Evolutionary conservation across 1,284 basidiomycete species (phyloP), one percentile per base, ranked within the genome.

Genomic region (Cronartium quercuum): DNA sequence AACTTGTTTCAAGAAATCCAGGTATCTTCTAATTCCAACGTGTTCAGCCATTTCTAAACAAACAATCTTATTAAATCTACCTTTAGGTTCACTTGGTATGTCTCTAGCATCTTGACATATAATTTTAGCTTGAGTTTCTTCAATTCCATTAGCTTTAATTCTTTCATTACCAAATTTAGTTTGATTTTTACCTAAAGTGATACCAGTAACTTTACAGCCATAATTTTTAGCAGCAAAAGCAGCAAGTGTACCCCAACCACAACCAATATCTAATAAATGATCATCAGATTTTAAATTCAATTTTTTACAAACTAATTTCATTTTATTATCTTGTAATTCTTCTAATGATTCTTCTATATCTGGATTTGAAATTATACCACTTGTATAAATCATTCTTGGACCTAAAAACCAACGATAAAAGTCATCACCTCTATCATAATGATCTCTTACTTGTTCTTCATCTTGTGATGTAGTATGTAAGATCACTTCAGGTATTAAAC

Each of bases 21-120:
- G 86, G 83, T 99, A 99, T 76, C 93, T 90, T 78, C 92, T 89
- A 81, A 99, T 89, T 76, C 95, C 95, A 77, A 99, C 96, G 81
- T 97, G 94, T 88, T 99, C 96, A 44, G 95, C 95, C 95, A 98
- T 98, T 84, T 99, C 95, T 79, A 99, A 86, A 79, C 89, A 90
- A 67, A 95, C 92, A 77, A 99, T 98, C 86, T 98, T 98, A 82
- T 88, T 90, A 82, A 90, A 99, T 77, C 81, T 76, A 75, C 88
- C 87, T 71, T 89, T 91, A 74, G 87, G 86, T 35, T 88, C 87
- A 62, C 87, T 87, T 47, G 93, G 93, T 78, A 97, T 91, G 76
- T 98, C 92, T 47, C 95, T 88, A 84, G 92, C 97, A 83, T 99
- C 96, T 82, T 88, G 89, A 86, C 95, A 97, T 68, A 98, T 84